Conservation (phyloP, 2,329 filamentous ascomycete genomes). For the Colletotrichum abscissum region DNA sequence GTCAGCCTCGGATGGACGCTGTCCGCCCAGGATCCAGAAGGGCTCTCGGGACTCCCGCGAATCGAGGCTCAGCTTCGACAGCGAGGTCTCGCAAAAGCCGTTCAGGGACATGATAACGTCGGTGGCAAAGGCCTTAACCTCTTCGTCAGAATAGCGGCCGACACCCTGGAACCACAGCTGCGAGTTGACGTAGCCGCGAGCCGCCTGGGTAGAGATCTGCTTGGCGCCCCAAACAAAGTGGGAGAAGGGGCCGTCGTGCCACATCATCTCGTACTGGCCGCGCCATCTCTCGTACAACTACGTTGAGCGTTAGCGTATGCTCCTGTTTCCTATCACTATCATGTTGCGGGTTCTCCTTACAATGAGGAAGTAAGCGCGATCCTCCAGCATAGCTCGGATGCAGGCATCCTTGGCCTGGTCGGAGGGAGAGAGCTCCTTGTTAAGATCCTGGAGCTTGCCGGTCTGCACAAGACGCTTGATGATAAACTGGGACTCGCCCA, state of each 20-base stretch:
- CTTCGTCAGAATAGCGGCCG: constrained; percentile 35
- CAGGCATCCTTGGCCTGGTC: constrained; percentile 36
- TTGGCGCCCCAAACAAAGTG: constrained; percentile 35
- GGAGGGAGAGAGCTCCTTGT: constrained; percentile 21
- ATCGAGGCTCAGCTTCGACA: constrained; percentile 23
- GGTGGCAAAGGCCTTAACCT: constrained; percentile 34
- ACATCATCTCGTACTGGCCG: constrained; percentile 36
- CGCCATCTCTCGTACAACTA: constrained; percentile 40
- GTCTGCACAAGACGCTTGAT: constrained; percentile 34
- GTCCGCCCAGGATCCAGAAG: constrained; percentile 40
- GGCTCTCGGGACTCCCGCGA: constrained; percentile 28
- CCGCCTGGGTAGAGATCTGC: constrained; percentile 30
- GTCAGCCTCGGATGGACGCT: constrained; percentile 39
- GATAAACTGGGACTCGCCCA: constrained; percentile 38
- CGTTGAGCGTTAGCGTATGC: background rate
- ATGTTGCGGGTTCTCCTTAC: constrained; percentile 19
- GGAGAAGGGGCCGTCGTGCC: constrained; percentile 36
- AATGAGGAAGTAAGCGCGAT: constrained; percentile 37
- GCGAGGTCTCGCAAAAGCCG: constrained; percentile 33
- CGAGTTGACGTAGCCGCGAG: constrained; percentile 31
- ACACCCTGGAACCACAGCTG: constrained; percentile 39
- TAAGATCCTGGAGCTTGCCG: constrained; percentile 36
- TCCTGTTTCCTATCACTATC: too few relatives aligned
- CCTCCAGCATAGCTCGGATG: constrained; percentile 37
- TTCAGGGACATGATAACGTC: constrained; percentile 37